Percentiles rank a stretch among this genome's conserved stretches.
Evolutionary conservation across 1,284 basidiomycete species (phyloP).

Genomic region (Microbotryum intermedium): DNA sequence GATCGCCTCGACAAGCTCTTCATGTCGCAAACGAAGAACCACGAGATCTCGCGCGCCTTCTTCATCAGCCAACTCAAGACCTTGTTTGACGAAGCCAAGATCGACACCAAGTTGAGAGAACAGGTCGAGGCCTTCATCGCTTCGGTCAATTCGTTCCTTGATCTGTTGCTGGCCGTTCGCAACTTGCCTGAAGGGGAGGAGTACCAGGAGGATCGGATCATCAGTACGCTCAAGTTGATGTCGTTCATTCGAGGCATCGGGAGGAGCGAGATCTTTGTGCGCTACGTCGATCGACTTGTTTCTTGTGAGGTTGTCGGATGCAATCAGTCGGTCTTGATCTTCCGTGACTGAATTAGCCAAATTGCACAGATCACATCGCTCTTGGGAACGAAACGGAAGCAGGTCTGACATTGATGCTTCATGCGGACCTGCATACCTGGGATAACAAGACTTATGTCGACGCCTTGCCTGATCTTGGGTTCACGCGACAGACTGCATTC

Average conservation of each 20-base stretch:
- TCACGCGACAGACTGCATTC: slow-evolving; percentile 89
- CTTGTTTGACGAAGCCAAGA: slow-evolving; percentile 68
- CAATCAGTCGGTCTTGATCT: slow-evolving; percentile 46
- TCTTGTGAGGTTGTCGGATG: slow-evolving; percentile 40
- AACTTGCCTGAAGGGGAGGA: slow-evolving; percentile 89
- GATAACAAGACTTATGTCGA: slow-evolving; percentile 59
- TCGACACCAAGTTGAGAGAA: slow-evolving; percentile 67
- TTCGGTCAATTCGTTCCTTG: slow-evolving; percentile 86
- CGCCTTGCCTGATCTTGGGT: slow-evolving; percentile 48
- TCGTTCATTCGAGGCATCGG: slow-evolving; percentile 55
- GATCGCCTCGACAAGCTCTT: slow-evolving; percentile 85
- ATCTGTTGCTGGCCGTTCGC: slow-evolving; percentile 82
- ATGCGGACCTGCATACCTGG: slow-evolving; percentile 91
- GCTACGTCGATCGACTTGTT: slow-evolving; percentile 89
- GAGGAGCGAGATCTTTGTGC: slow-evolving; percentile 28
- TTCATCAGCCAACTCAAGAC: slow-evolving; percentile 87
- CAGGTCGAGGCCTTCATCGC: slow-evolving; percentile 76
- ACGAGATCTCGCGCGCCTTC: slow-evolving; percentile 80
- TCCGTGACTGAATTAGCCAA: slow-evolving; percentile 56
- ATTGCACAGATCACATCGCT: slow-evolving; percentile 5
- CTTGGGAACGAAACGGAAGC: slow-evolving; percentile 80
- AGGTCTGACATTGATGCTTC: slow-evolving; percentile 80
- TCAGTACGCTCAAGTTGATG: slow-evolving; percentile 85
- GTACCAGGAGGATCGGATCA: slow-evolving; percentile 86
- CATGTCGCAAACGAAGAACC: slow-evolving; percentile 81